Evolutionary conservation across 129 eudicot species (phyloP).

Genomic region (Flaveria bidentis): DNA sequence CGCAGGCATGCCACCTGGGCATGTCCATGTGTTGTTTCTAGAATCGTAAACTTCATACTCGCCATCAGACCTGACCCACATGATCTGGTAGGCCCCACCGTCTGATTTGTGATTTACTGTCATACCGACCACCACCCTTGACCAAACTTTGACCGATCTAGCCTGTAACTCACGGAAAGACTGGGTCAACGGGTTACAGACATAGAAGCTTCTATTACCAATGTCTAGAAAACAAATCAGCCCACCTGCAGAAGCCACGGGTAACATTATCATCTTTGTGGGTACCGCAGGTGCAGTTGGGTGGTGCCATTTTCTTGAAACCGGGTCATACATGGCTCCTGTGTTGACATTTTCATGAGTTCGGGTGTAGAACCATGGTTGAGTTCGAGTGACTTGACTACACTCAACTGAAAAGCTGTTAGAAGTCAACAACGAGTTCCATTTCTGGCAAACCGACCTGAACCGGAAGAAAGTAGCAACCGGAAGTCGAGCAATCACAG

Average conservation of each 20-base stretch:
- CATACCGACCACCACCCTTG: conserved; percentile 95
- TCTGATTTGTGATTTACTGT: conserved; percentile 42
- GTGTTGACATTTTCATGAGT: conserved; percentile 75
- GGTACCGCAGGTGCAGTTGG: conserved; percentile 69
- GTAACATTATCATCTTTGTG: conserved; percentile 75
- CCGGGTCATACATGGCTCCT: conserved; percentile 83
- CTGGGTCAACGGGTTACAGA: conserved; percentile 81
- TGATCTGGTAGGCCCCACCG: conserved; percentile 57
- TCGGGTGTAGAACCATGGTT: conserved; percentile 89
- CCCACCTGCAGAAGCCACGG: conserved; percentile 93
- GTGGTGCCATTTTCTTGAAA: conserved; percentile 82
- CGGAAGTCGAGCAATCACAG: conserved; percentile 83
- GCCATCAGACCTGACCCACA: conserved; percentile 87
- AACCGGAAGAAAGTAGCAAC: conserved; percentile 80
- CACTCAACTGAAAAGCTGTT: conserved; percentile 72
- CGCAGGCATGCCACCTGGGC: conserved; percentile 65
- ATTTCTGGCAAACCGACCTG: conserved; percentile 82
- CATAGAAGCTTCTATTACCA: conserved; percentile 77
- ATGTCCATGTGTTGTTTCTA: conserved; percentile 48
- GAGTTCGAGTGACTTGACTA: conserved; percentile 54
- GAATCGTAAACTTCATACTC: conserved; percentile 87
- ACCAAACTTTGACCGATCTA: conserved; percentile 85
- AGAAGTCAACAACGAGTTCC: conserved; percentile 76
- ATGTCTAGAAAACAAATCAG: conserved; percentile 87
- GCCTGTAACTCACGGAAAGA: conserved; percentile 79